Base-by-base conservation (phyloP, 345 rosid genomes). In the Cardamine resedifolia region DNA sequence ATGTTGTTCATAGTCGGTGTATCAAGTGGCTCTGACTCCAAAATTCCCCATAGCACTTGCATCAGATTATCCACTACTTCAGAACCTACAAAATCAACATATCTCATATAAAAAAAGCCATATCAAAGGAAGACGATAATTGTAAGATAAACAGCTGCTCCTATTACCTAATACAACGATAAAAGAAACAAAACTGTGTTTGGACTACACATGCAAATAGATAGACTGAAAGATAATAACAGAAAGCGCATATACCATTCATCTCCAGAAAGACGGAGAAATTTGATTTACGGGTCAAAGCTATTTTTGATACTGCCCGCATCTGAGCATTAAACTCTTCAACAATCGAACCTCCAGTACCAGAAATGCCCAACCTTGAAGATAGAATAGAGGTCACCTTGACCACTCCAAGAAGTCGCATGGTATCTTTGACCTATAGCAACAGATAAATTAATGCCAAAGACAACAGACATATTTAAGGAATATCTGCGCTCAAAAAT, bases 391-490 rank as follows among this genome's bases (percentile, higher is more conserved):
- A 77, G 39, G 90, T 88, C 49, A 89, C 88, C 84, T 87, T 95
- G 74, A 90, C 96, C 67, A 95, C 99, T 49, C 98, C 99, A 69
- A 82, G 92, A 79, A 95, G 98, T 55, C 94, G 94, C 93, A 95
- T 87, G 19, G 82, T 78, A 73, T 95, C 99, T 85, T 90, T 95
- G 70, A 90, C 87, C 99, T 95, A 75, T 36, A 72, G 21, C 36
- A 72, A 59, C 67, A 59, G 65, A 77, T 41, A 36, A 24, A 72
- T 77, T 33, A 71, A 62, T 56, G 58, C 24, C 38, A 58, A 65
- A 43, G 43, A 58, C 63, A 64, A 63, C 31, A 10, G 11, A 31
- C 33, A 65, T 43, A 66, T 44, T 49, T n/a, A 45, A 68, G 44
- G 51, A 44, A 44, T 24, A 59, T 31, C 41, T 51, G 58, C 24